Conservation (phyloP, 208 protist species). For the Wallacemonas sp. region DNA sequence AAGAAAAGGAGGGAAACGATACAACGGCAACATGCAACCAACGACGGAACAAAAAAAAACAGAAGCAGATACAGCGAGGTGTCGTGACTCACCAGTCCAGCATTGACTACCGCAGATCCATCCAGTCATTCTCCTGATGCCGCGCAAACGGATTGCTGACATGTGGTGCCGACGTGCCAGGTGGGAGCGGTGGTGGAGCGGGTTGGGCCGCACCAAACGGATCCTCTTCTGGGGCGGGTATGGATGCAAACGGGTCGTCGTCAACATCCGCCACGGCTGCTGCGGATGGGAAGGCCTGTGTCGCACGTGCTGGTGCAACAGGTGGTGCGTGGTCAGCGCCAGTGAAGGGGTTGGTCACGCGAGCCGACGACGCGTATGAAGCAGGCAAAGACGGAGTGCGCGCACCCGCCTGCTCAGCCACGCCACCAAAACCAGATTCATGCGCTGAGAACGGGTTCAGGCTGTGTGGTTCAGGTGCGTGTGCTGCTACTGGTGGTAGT, state of each 20-base stretch:
- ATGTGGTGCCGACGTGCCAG: background rate
- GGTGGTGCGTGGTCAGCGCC: no score
- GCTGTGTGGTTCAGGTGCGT: background rate
- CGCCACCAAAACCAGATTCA: background rate
- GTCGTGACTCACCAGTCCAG: no score
- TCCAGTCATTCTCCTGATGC: conserved; percentile 1
- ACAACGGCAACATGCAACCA: background rate
- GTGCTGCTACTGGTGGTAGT: background rate
- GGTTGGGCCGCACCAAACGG: background rate
- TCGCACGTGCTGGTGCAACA: no score
- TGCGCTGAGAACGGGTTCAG: conserved; percentile 7
- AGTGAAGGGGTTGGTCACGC: no score
- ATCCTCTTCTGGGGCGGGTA: no score
- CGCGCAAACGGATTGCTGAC: conserved; percentile 3
- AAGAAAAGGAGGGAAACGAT: conserved; percentile 4
- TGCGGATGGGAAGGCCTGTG: no score
- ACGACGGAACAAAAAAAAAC: conserved; percentile 3
- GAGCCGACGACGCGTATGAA: no score
- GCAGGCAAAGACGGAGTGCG: no score
- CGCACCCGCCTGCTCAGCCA: no score
- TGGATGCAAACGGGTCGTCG: no score
- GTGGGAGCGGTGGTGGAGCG: background rate
- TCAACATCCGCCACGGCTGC: no score
- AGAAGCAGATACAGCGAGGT: background rate
- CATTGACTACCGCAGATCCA: background rate